Base-by-base conservation (phyloP, 805 yeast species). In the Priceomyces castillae region DNA sequence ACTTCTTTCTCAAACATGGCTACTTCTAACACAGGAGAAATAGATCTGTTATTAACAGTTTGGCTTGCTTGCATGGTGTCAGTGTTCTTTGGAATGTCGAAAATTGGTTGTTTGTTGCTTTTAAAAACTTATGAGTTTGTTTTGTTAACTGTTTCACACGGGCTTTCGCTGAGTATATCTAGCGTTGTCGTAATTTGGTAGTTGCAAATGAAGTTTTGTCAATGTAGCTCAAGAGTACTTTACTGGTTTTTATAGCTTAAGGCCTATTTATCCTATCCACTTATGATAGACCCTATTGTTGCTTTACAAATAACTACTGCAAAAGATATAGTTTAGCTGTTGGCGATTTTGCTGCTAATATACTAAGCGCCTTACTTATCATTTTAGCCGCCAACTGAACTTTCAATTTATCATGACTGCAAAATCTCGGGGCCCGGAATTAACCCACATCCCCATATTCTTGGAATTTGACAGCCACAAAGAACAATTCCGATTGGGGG, bases 11-110 rank as follows among this genome's bases (percentile, higher is more conserved):
- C 33, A 25, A 18, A 19, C 16, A 23, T 20, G 14, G 19, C 36
- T 11, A 28, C 10, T 18, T 42, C 42, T 20, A 37, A 44, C 17
- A 41, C 44, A 14, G 39, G 44, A 3, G 43, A 41, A 16, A 33
- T 37, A 18, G 40, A 34, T 26, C 46, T 42, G 16, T 42, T 33
- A 7, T 42, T 39, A 3, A 38, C 25, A 16, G 16, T 30, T 11
- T 4, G 39, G 4, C 38, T 34, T 19, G 36, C 18, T 14, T 42
- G 46, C 46, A 42, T 42, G 20, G 12, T 40, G 23, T 15, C n/a
- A n/a, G n/a, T n/a, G n/a, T n/a, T n/a, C n/a, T n/a, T n/a, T n/a
- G n/a, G n/a, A n/a, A n/a, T n/a, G n/a, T n/a, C n/a, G 16, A 12
- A 22, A 23, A 16, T 15, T 7, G 20, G 34, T 7, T 12, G 14